These are phyloP conservation scores for Pichia insulana DNA, from an alignment of 805 yeast species.

Conservation along the genomic window DNA sequence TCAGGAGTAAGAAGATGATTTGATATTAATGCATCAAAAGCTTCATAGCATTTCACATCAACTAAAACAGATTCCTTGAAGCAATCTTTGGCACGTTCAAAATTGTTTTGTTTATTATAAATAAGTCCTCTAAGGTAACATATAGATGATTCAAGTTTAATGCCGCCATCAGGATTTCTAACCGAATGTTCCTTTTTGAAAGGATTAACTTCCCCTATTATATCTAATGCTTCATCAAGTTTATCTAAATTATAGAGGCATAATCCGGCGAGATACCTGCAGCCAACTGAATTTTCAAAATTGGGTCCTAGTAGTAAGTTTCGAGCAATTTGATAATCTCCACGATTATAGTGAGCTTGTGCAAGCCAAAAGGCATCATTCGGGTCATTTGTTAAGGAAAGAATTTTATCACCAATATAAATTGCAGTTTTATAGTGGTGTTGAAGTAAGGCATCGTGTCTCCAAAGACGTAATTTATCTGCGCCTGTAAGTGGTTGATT, in stretches of 20 bases:
- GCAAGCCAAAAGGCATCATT: constrained; percentile 96
- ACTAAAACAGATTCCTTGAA: constrained; percentile 78
- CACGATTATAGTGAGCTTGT: constrained; percentile 72
- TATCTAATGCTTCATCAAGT: constrained; percentile 84
- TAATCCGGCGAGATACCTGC: constrained; percentile 72
- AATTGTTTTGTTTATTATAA: constrained; percentile 73
- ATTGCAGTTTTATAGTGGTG: constrained; percentile 88
- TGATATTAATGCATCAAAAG: constrained; percentile 68
- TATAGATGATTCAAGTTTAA: constrained; percentile 79
- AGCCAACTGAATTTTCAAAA: constrained; percentile 56
- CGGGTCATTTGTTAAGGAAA: constrained; percentile 75
- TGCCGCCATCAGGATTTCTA: constrained; percentile 66
- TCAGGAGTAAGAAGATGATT: constrained; percentile 70
- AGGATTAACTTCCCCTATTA: constrained; percentile 78
- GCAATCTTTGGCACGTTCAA: constrained; percentile 78
- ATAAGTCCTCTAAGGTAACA: constrained; percentile 79
- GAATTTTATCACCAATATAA: constrained; percentile 83
- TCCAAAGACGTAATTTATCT: constrained; percentile 80
- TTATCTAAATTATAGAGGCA: constrained; percentile 62
- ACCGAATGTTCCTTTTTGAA: constrained; percentile 35
- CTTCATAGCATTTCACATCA: constrained; percentile 90
- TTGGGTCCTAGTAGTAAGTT: constrained; percentile 52
- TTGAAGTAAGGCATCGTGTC: constrained; percentile 88
- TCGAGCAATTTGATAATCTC: constrained; percentile 72
- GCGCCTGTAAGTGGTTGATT: constrained; percentile 59